Percentiles rank a stretch among this genome's conserved stretches.
Conservation (phyloP, 2,329 filamentous ascomycete species). For the Helicocarpus griseus region DNA sequence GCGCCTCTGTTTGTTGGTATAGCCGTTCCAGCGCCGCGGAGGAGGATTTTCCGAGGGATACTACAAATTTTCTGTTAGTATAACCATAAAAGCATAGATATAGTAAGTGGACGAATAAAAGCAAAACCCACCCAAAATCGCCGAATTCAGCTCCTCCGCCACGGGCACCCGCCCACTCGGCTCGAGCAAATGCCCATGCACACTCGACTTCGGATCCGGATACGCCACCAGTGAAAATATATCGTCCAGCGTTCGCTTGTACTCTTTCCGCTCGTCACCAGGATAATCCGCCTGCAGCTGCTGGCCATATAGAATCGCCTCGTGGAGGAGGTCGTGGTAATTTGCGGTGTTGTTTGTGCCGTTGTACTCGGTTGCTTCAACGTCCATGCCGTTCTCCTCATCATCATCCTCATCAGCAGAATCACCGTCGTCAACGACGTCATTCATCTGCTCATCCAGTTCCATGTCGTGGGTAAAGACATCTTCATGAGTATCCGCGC, state of each 20-base stretch:
- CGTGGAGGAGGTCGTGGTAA: constrained; percentile 49
- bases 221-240: constrained; percentile 88
- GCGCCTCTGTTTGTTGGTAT: constrained; percentile 74
- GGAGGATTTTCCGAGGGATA: constrained; percentile 81
- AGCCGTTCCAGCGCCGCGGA: constrained; percentile 75
- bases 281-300: constrained; percentile 68
- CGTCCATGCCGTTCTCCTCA: constrained; percentile 34
- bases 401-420: constrained; percentile 45
- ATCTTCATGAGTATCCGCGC: constrained; percentile 32
- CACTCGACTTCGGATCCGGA: constrained; percentile 64
- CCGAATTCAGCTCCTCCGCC: constrained; percentile 88
- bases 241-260: constrained; percentile 65
- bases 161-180: constrained; percentile 63
- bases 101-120: constrained; percentile 11
- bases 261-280: constrained; percentile 58
- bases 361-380: constrained; percentile 47
- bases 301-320: constrained; percentile 71
- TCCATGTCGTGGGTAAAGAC: constrained; percentile 49
- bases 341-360: constrained; percentile 28
- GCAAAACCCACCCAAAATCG: constrained; percentile 65
- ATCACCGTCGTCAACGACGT: constrained; percentile 33
- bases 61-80: constrained; percentile 40
- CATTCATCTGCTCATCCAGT: constrained; percentile 42
- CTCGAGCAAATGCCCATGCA: constrained; percentile 70
- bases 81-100: constrained; percentile 7